Base-by-base conservation (phyloP, 352 stramenopile species). In the Phytopythium chamaehyphon region DNA sequence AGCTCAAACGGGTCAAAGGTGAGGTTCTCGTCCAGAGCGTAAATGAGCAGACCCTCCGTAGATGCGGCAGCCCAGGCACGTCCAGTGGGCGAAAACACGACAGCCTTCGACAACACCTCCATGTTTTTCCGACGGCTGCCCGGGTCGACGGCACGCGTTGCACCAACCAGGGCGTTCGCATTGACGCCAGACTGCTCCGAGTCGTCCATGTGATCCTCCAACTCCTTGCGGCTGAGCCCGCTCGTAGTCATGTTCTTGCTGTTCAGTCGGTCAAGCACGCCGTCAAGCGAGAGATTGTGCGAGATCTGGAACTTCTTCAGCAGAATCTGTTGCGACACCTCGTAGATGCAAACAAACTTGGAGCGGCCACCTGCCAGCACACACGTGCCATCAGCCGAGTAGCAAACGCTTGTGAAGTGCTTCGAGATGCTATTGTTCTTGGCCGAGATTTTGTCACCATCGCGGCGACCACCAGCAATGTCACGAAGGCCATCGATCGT, bases 341-440 rank as follows among this genome's bases (percentile, higher is more conserved):
- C 92, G 80, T 99, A 99, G 58, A 99, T 99, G 64, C 98, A 99
- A 50, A 99, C 93, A 65, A 98, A 99, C 70, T 99, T 99, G 47
- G 90, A 98, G 48, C 96, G 95, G 12, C 97, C 97, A 51, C 96
- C 97, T 6, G 96, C 97, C 12, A 99, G 77, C 22, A 99, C 79
- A 61, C 95, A 98, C 12, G 86, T 86, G 51, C 98, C 98, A 63
- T 99, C 98, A 33, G 96, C 96, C 44, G 93, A 99, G 76, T 99
- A 99, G 60, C 91, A 97, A 19, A 99, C 82, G 56, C 89, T 98
- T n/a, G 95, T 99, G 62, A 99, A 99, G 64, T 99, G 96, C 64
- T 98, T 98, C 4, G 89, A 96, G 12, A 95, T 73, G 36, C 94
- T 73, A 67, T 98, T 93, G 69, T 93, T 96, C 28, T 83, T 73